phyloP scores from a whole-genome alignment of 352 stramenopile genomes.

The Pythium coloratum region DNA sequence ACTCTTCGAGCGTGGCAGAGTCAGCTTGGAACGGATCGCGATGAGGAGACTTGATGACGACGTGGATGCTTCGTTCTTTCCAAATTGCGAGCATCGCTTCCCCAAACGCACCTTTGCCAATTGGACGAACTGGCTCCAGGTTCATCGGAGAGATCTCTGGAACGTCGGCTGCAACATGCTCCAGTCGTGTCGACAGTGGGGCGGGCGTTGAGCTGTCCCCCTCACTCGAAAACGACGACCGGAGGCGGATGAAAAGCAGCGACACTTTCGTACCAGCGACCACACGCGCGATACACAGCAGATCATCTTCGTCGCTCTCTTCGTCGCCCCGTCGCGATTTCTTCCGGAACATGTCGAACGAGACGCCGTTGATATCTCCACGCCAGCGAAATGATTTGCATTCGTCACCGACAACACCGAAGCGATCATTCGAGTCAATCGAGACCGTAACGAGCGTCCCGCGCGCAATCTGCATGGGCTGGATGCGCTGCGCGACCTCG shows the following conservation, averaged over 20 bases:
- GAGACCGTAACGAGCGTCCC: constrained; percentile 66
- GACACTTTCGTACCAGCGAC: constrained; percentile 61
- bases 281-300: constrained; percentile 53
- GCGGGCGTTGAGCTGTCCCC: constrained; percentile 2
- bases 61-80: constrained; percentile 45
- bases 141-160: constrained; percentile 49
- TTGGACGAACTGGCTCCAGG: constrained; percentile 52
- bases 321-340: constrained; percentile 15
- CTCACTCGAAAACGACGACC: neutral
- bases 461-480: constrained; percentile 50
- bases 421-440: constrained; percentile 41
- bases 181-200: constrained; percentile 30
- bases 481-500: constrained; percentile 47
- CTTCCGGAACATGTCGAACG: constrained; percentile 57
- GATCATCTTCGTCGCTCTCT: constrained; percentile 29
- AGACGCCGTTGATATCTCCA: constrained; percentile 55
- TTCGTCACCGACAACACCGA: constrained; percentile 44
- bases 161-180: constrained; percentile 47
- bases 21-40: constrained; percentile 41
- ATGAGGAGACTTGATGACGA: constrained; percentile 68
- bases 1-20: constrained; percentile 45
- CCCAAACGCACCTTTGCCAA: constrained; percentile 68
- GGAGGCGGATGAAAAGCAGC: constrained; percentile 61
- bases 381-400: constrained; percentile 70
- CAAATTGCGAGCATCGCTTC: constrained; percentile 64